Percentiles rank a stretch among this genome's conserved stretches.
Conservation (phyloP, 768 basidiomycete species). For the Rhodotorula graminis region DNA sequence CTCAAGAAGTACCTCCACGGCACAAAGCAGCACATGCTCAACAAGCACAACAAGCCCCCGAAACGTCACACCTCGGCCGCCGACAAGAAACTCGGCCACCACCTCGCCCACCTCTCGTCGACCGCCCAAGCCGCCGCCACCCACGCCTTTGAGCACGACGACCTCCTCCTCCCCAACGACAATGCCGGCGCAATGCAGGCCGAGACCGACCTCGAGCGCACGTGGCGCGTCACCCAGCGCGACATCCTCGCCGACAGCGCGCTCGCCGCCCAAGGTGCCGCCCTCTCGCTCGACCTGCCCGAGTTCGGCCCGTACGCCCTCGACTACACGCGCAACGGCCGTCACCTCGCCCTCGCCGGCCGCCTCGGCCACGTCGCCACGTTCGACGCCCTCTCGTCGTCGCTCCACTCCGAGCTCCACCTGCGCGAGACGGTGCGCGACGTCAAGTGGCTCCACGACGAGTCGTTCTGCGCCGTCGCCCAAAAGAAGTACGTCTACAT, state of each 20-base stretch:
- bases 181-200: conserved; percentile 69
- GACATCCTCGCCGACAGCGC: conserved; percentile 58
- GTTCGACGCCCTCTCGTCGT: conserved; percentile 87
- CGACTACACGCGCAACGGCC: conserved; percentile 84
- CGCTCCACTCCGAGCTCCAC: conserved; percentile 79
- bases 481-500: conserved; percentile 95
- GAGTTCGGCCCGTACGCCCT: conserved; percentile 73
- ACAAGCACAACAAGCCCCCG: conserved; percentile 14
- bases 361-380: conserved; percentile 79
- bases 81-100: conserved; percentile 36
- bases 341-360: conserved; percentile 82
- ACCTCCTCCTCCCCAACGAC: conserved; percentile 59
- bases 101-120: conserved; percentile 30
- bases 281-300: conserved; percentile 73
- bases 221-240: conserved; percentile 78
- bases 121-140: conserved; percentile 31
- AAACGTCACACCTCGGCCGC: background rate
- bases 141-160: conserved; percentile 39
- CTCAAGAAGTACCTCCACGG: conserved; percentile 33
- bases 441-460: conserved; percentile 89
- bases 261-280: conserved; percentile 48
- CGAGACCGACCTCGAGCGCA: conserved; percentile 75
- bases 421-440: conserved; percentile 85
- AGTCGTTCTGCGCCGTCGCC: conserved; percentile 87
- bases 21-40: conserved; percentile 18